A percentile compares a stretch with the other conserved stretches of the same genome.
Evolutionary conservation across 129 eudicot genomes (phyloP).

Genomic region (Gnaphalium uliginosum): DNA sequence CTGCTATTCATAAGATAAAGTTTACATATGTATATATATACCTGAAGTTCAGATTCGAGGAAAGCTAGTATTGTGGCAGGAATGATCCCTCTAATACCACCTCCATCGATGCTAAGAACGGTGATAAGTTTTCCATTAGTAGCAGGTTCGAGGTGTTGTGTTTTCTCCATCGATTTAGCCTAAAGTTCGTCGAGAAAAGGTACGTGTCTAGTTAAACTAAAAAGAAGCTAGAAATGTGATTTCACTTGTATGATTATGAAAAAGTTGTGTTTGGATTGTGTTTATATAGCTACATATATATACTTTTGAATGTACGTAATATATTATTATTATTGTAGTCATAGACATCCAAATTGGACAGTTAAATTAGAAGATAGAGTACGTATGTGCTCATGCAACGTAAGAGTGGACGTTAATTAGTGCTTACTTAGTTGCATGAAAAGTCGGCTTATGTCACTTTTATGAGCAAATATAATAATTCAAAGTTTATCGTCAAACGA

Average conservation of each 20-base stretch:
- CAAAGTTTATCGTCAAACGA: neutral
- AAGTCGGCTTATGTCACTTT: neutral
- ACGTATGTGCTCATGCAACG: no score
- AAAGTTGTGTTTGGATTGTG: neutral
- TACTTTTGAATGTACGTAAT: no score
- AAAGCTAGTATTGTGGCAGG: slow-evolving; percentile 50
- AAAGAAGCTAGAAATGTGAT: no score
- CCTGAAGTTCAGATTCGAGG: slow-evolving; percentile 65
- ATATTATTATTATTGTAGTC: no score
- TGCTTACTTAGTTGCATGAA: neutral
- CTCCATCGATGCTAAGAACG: slow-evolving; percentile 64
- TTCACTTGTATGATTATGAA: neutral
- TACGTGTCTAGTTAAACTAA: no score
- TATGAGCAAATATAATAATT: neutral
- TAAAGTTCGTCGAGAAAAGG: no score
- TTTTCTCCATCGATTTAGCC: slow-evolving; percentile 17
- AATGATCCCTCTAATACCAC: slow-evolving; percentile 62
- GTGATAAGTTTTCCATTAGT: slow-evolving; percentile 43
- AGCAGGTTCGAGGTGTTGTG: slow-evolving; percentile 15
- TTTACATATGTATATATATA: neutral
- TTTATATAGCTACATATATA: neutral
- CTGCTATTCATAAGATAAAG: neutral
- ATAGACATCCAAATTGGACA: no score
- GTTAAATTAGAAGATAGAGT: no score
- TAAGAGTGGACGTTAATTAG: neutral